These are phyloP conservation scores for Jatropha podagrica DNA, from an alignment of 441 rosid genomes.

Conservation along the genomic window DNA sequence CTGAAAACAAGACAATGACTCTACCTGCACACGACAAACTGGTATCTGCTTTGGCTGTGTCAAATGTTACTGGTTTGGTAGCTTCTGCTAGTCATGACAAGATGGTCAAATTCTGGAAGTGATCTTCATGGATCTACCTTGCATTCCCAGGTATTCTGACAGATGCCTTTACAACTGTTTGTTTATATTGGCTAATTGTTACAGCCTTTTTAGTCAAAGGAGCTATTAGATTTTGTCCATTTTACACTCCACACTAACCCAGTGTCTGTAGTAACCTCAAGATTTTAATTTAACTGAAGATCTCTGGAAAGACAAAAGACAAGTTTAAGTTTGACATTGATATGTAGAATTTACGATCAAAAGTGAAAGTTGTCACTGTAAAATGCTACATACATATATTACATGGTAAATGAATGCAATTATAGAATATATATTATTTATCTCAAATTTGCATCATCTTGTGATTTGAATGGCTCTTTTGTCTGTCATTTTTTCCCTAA, in stretches of 20 bases:
- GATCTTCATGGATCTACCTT: slow-evolving; percentile 12
- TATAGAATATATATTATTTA: background rate
- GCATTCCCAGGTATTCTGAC: slow-evolving; percentile 12
- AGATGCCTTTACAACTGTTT: slow-evolving; percentile 11
- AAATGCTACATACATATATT: background rate
- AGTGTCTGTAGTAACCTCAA: background rate
- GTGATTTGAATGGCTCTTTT: too few species aligned
- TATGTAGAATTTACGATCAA: slow-evolving; percentile 1
- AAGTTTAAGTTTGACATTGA: slow-evolving; percentile 1
- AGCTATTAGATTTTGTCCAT: slow-evolving; percentile 12
- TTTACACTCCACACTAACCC: slow-evolving; percentile 9
- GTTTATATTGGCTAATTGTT: slow-evolving; percentile 13
- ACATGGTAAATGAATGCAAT: background rate
- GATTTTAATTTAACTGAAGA: slow-evolving; percentile 1
- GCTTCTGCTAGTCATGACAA: slow-evolving; percentile 65
- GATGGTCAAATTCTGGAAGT: slow-evolving; percentile 69
- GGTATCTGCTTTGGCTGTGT: slow-evolving; percentile 53
- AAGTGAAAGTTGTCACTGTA: slow-evolving; percentile 6
- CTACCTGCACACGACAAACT: slow-evolving; percentile 46
- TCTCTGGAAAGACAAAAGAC: background rate
- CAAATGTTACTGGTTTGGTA: slow-evolving; percentile 42
- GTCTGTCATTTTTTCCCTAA: background rate
- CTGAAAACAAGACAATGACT: slow-evolving; percentile 48
- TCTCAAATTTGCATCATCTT: background rate
- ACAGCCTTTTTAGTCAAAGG: slow-evolving; percentile 7